These are phyloP conservation scores for Vitis hybrid DNA, from an alignment of 177 flowering plant species.

Conservation along the genomic window DNA sequence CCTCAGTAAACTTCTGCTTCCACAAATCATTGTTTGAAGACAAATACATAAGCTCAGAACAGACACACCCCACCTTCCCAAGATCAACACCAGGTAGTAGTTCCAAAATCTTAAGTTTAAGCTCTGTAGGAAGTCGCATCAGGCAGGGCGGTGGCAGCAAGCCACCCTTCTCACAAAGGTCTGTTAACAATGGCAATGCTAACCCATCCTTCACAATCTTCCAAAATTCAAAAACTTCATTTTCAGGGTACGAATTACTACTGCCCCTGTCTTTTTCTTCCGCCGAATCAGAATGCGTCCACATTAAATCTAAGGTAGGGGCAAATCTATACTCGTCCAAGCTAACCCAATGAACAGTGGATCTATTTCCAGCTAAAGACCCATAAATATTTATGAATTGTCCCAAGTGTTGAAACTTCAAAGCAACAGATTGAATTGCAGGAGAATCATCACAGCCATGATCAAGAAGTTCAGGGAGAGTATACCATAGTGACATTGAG, in stretches of 20 bases:
- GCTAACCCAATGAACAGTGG: slow-evolving; percentile 24
- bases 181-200: slow-evolving; percentile 70
- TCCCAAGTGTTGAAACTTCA: slow-evolving; percentile 66
- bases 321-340: slow-evolving; percentile 43
- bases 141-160: slow-evolving; percentile 63
- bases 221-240: slow-evolving; percentile 67
- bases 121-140: slow-evolving; percentile 66
- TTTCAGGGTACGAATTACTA: slow-evolving; percentile 24
- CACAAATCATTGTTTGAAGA: slow-evolving; percentile 58
- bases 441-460: slow-evolving; percentile 3
- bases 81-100: slow-evolving; percentile 50
- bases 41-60: slow-evolving; percentile 54
- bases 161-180: slow-evolving; percentile 63
- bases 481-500: slow-evolving; percentile 42
- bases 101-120: slow-evolving; percentile 66
- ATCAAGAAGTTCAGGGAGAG: slow-evolving; percentile 43
- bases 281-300: slow-evolving; percentile 22
- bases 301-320: slow-evolving; percentile 36
- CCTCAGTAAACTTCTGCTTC: slow-evolving; percentile 60
- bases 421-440: slow-evolving; percentile 26
- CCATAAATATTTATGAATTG: slow-evolving; percentile 57
- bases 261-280: slow-evolving; percentile 8
- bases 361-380: slow-evolving; percentile 33
- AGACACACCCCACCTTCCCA: slow-evolving; percentile 52
- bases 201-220: slow-evolving; percentile 74